These are phyloP conservation scores for Silene conica DNA, from an alignment of 148 eudicot species.

Conservation along the genomic window DNA sequence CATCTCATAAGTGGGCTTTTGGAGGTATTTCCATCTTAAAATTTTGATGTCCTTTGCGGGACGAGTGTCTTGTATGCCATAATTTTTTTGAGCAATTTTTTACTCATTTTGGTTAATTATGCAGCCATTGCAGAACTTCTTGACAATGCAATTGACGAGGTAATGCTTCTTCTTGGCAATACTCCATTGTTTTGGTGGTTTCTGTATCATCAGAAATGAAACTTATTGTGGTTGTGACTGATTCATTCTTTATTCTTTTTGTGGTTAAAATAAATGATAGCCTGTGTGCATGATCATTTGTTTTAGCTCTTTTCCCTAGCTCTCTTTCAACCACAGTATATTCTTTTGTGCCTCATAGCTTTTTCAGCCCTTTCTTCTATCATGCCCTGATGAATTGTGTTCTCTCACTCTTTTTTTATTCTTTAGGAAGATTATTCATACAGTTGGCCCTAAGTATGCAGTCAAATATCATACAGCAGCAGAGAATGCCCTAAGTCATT, in stretches of 20 bases:
- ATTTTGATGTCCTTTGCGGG: neutral
- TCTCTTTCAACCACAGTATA: neutral
- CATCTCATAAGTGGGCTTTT: constrained; percentile 94
- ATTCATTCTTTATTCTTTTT: neutral
- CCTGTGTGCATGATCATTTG: neutral
- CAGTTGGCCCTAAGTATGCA: constrained; percentile 99
- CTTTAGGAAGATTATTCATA: constrained; percentile 92
- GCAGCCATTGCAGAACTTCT: constrained; percentile 90
- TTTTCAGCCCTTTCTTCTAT: neutral
- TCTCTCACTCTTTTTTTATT: constrained; percentile 22
- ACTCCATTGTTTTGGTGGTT: neutral
- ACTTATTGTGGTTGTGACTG: neutral
- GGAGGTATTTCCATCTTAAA: constrained; percentile 51
- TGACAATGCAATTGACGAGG: constrained; percentile 96
- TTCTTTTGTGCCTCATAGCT: neutral
- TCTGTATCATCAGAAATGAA: neutral
- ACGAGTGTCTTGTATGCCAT: constrained; percentile 4
- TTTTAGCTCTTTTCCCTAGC: neutral
- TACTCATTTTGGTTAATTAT: constrained; percentile 16
- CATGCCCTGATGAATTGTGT: neutral
- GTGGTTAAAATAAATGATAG: neutral
- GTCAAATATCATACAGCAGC: constrained; percentile 99
- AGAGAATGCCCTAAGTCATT: constrained; percentile 97
- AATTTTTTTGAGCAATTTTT: neutral
- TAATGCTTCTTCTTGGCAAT: constrained; percentile 19